phyloP scores from a whole-genome alignment of 148 eudicot genomes.

The Pouteria glomerata region DNA sequence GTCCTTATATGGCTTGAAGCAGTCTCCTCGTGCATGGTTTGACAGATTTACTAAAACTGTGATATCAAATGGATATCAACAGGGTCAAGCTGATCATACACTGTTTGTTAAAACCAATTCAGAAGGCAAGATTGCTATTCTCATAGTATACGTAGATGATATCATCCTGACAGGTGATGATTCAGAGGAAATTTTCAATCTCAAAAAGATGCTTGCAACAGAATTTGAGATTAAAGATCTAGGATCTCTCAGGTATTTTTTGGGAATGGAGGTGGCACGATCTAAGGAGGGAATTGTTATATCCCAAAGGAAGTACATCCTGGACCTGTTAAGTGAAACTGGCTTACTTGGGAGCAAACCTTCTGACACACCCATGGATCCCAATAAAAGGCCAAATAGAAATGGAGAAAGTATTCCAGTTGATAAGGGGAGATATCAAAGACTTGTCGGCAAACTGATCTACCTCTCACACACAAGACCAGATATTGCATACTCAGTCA shows the following conservation, averaged over 20 bases:
- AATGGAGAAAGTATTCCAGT: neutral
- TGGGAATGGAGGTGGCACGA: neutral
- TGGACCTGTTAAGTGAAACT: neutral
- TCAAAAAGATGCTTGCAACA: neutral
- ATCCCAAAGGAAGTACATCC: neutral
- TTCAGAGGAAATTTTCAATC: neutral
- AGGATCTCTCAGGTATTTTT: neutral
- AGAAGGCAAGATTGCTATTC: neutral
- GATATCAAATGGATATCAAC: neutral
- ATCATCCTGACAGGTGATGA: constrained; percentile 1
- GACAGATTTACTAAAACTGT: neutral
- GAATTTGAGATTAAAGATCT: constrained; percentile 11
- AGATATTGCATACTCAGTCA: neutral
- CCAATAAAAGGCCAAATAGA: neutral
- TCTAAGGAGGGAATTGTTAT: neutral
- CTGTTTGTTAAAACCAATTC: neutral
- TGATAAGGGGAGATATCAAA: constrained; percentile 3
- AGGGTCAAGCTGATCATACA: constrained; percentile 1
- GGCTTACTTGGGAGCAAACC: neutral
- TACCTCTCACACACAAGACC: neutral
- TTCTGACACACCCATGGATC: neutral
- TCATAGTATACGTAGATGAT: constrained; percentile 6
- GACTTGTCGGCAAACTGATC: neutral
- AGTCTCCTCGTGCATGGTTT: constrained; percentile 7
- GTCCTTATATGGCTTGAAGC: neutral